These are phyloP conservation scores for Priceomyces haplophilus DNA, from an alignment of 805 yeast genomes.

Conservation along the genomic window DNA sequence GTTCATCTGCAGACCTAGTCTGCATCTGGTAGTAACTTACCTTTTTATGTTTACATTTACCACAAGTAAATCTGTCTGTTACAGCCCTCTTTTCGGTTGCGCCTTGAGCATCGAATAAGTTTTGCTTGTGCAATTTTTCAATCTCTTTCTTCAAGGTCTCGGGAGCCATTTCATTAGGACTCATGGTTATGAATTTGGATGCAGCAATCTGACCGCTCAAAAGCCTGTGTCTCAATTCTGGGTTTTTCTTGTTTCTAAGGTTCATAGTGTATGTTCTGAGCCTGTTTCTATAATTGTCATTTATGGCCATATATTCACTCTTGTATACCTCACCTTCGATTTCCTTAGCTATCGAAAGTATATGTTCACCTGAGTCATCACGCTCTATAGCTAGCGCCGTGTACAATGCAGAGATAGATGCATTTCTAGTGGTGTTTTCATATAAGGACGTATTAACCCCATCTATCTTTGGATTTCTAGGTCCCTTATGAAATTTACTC, in stretches of 20 bases:
- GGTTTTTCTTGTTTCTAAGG: slow-evolving; percentile 84
- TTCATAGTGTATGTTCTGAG: slow-evolving; percentile 85
- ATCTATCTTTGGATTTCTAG: slow-evolving; percentile 79
- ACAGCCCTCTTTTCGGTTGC: slow-evolving; percentile 94
- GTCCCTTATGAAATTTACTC: slow-evolving; percentile 44
- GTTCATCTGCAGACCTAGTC: slow-evolving; percentile 98
- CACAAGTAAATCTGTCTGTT: slow-evolving; percentile 95
- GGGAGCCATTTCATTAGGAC: slow-evolving; percentile 95
- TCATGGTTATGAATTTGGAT: slow-evolving; percentile 67
- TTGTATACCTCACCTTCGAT: slow-evolving; percentile 73
- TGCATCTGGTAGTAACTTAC: slow-evolving; percentile 97
- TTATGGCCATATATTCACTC: slow-evolving; percentile 53
- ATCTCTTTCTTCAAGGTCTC: slow-evolving; percentile 82
- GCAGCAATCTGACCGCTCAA: slow-evolving; percentile 67
- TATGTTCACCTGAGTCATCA: slow-evolving; percentile 50
- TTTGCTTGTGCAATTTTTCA: slow-evolving; percentile 81
- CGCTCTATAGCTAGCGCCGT: slow-evolving; percentile 87
- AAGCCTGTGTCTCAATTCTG: slow-evolving; percentile 71
- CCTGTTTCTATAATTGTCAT: slow-evolving; percentile 71
- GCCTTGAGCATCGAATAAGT: slow-evolving; percentile 94
- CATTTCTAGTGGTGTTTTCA: slow-evolving; percentile 77
- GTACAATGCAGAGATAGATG: slow-evolving; percentile 78
- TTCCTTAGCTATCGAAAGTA: slow-evolving; percentile 61
- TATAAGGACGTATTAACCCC: slow-evolving; percentile 70
- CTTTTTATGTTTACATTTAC: slow-evolving; percentile 95